phyloP scores from a whole-genome alignment of 371 early-diverging fungal species.

The Rhizomucor pusillus region DNA sequence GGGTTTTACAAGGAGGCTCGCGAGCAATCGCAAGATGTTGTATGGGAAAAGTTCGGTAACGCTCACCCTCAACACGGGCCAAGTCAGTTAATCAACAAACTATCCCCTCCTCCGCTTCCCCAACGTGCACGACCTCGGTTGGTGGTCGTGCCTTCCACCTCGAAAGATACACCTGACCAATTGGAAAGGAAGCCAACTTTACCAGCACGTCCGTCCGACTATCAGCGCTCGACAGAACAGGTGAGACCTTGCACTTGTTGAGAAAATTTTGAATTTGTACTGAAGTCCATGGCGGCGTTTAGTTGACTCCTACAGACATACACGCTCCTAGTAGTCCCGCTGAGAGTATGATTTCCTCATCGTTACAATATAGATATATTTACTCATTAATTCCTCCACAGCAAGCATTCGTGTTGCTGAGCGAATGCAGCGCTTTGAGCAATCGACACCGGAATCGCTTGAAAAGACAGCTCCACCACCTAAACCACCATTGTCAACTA shows the following conservation, averaged over 20 bases:
- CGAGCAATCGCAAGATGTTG: slow-evolving; percentile 63
- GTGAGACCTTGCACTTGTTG: not conserved
- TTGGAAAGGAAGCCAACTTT: slow-evolving; percentile 41
- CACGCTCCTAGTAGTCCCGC: not conserved
- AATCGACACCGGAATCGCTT: not conserved
- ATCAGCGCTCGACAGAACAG: not conserved
- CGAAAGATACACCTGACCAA: slow-evolving; percentile 20
- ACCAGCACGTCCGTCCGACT: not conserved
- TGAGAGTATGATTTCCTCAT: not conserved
- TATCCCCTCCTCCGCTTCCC: slow-evolving; percentile 20
- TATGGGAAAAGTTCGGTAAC: slow-evolving; percentile 87
- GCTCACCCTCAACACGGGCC: slow-evolving; percentile 33
- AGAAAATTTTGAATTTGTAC: not conserved
- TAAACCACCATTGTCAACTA: slow-evolving; percentile 23
- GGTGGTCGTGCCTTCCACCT: slow-evolving; percentile 11
- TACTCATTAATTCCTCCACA: not conserved
- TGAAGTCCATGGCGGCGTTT: not conserved
- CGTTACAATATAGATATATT: not conserved
- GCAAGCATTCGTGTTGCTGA: slow-evolving; percentile 13
- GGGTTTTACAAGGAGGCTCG: slow-evolving; percentile 83
- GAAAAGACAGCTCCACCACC: slow-evolving; percentile 15
- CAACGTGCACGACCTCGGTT: slow-evolving; percentile 18
- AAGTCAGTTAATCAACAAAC: slow-evolving; percentile 9
- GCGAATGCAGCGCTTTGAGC: slow-evolving; percentile 14
- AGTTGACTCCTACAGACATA: not conserved